phyloP scores from a whole-genome alignment of 1,139 yeast genomes.

The Candida sanyaensis region DNA sequence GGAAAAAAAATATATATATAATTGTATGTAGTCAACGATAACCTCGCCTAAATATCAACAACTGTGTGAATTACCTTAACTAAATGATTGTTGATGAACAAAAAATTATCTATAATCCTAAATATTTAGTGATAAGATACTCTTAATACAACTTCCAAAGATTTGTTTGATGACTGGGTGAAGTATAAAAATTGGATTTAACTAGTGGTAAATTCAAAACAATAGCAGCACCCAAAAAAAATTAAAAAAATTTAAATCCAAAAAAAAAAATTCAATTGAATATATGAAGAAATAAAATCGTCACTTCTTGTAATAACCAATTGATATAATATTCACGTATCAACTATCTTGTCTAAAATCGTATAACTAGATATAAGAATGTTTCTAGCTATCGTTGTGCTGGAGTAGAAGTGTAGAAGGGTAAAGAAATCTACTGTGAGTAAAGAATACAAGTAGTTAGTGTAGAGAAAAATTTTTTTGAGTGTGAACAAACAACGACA shows the following conservation, averaged over 20 bases:
- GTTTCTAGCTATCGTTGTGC: background rate
- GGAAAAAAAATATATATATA: background rate
- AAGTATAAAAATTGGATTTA: background rate
- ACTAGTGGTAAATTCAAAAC: background rate
- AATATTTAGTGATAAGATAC: too few relatives aligned
- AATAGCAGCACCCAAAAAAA: background rate
- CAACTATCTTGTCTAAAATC: too few relatives aligned
- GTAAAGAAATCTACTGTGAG: background rate
- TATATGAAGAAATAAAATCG: too few relatives aligned
- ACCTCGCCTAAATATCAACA: background rate
- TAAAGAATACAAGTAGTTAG: background rate
- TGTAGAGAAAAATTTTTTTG: background rate
- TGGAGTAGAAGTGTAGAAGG: background rate
- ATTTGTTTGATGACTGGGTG: background rate
- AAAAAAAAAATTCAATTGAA: background rate
- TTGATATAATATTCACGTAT: too few relatives aligned
- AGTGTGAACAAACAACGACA: conserved; percentile 9
- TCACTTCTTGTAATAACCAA: too few relatives aligned
- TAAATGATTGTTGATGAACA: background rate
- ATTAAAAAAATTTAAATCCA: background rate
- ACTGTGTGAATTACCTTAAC: background rate
- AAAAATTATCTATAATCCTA: background rate
- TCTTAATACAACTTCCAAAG: too few relatives aligned
- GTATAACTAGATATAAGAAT: too few relatives aligned
- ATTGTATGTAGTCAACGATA: background rate